phyloP scores from a whole-genome alignment of 257 asterid genomes.

The Linderniella brevidens region DNA sequence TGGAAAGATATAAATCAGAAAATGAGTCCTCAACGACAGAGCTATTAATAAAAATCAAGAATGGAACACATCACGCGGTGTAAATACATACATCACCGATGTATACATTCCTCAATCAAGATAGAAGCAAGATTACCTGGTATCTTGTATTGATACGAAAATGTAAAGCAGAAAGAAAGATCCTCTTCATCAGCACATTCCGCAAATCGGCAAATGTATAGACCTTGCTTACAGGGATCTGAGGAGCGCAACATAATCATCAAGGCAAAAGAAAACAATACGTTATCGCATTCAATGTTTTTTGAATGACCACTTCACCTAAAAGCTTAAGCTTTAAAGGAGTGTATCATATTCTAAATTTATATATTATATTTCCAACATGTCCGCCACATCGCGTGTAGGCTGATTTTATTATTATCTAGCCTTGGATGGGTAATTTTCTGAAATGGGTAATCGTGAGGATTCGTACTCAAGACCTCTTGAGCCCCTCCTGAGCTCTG shows the following conservation, averaged over 20 bases:
- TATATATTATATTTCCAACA: too few species aligned
- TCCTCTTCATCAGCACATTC: conserved; percentile 97
- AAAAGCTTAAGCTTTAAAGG: too few species aligned
- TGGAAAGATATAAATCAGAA: conserved; percentile 30
- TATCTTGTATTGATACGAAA: conserved; percentile 96
- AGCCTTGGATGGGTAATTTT: too few species aligned
- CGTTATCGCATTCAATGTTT: too few species aligned
- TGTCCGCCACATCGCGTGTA: too few species aligned
- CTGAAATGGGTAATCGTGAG: too few species aligned
- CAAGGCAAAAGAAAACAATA: background rate
- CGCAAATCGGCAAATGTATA: conserved; percentile 69
- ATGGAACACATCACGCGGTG: conserved; percentile 7
- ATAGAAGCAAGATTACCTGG: conserved; percentile 42
- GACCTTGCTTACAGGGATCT: conserved; percentile 95
- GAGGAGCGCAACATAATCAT: conserved; percentile 16
- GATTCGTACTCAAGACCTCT: too few species aligned
- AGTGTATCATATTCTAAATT: too few species aligned
- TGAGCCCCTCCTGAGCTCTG: too few species aligned
- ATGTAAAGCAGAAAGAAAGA: conserved; percentile 94
- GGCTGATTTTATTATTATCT: too few species aligned
- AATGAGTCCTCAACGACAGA: conserved; percentile 5
- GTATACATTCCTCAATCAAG: background rate
- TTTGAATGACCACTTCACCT: too few species aligned
- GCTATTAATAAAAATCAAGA: conserved; percentile 2
- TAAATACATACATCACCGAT: conserved; percentile 9